Percentiles rank a stretch among this genome's conserved stretches.
Conservation (phyloP, 441 rosid species). For the Pelargonium cotyledonis region DNA sequence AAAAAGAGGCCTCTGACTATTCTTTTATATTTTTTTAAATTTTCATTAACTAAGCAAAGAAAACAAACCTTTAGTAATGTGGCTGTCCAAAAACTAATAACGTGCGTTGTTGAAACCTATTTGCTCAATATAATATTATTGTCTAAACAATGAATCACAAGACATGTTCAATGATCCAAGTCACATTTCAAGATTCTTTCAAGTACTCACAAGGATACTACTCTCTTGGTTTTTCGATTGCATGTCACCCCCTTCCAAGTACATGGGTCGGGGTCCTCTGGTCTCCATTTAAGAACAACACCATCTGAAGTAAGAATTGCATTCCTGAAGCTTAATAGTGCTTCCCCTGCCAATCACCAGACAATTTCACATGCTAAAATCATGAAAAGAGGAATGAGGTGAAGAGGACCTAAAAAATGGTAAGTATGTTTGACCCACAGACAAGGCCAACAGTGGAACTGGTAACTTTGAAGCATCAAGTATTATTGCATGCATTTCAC, state of each 20-base stretch:
- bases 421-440: background rate
- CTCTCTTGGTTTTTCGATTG: constrained; percentile 74
- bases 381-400: background rate
- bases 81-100: background rate
- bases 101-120: constrained; percentile 2
- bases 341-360: constrained; percentile 58
- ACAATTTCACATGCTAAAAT: no score
- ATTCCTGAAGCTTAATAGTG: constrained; percentile 66
- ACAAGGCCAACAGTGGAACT: background rate
- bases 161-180: background rate
- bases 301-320: constrained; percentile 54
- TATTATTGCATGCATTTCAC: background rate
- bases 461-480: background rate
- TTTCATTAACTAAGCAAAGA: no score
- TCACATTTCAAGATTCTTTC: background rate
- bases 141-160: constrained; percentile 1
- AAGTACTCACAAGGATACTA: constrained; percentile 61
- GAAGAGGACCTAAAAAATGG: background rate
- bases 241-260: constrained; percentile 86
- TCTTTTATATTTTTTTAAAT: no score
- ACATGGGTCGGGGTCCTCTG: constrained; percentile 98
- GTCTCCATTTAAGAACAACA: constrained; percentile 73
- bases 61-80: background rate
- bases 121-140: background rate
- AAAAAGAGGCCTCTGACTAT: no score